These are phyloP conservation scores for Ogataea wickerhamii DNA, from an alignment of 805 yeast genomes.

Conservation along the genomic window DNA sequence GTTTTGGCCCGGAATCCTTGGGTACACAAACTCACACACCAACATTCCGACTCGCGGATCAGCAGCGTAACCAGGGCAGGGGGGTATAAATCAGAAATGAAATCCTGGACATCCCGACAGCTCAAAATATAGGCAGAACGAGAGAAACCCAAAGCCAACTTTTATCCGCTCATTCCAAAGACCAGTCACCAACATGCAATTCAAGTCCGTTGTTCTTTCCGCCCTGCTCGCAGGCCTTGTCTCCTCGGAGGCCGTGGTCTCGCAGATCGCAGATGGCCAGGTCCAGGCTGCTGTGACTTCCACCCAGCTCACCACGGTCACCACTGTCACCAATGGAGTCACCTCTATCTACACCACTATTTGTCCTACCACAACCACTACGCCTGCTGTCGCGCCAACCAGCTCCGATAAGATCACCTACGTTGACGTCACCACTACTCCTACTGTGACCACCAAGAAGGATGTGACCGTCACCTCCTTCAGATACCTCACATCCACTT, in stretches of 20 bases:
- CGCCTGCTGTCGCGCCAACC: slow-evolving; percentile 5
- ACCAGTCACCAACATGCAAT: slow-evolving; percentile 21
- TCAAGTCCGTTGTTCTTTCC: slow-evolving; percentile 17
- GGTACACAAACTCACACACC: too few relatives aligned
- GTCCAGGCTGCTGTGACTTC: slow-evolving; percentile 19
- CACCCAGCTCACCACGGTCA: slow-evolving; percentile 6
- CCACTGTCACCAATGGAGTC: slow-evolving; percentile 5
- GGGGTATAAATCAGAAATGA: background rate
- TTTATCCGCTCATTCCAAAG: background rate
- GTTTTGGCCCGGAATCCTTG: background rate
- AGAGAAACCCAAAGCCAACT: background rate
- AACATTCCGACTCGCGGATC: too few relatives aligned
- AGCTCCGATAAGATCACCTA: slow-evolving; percentile 10
- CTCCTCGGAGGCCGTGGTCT: slow-evolving; percentile 15
- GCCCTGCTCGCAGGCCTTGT: slow-evolving; percentile 17
- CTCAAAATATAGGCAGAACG: too few relatives aligned
- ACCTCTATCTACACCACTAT: slow-evolving; percentile 6
- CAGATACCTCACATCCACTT: slow-evolving; percentile 22
- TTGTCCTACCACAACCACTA: slow-evolving; percentile 7
- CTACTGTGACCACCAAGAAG: slow-evolving; percentile 38
- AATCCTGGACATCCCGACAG: background rate
- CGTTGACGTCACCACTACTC: slow-evolving; percentile 30
- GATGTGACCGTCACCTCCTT: slow-evolving; percentile 38
- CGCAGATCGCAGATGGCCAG: slow-evolving; percentile 25
- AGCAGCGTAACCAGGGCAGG: too few relatives aligned